Evolutionary conservation across 305 asterid species (phyloP), one percentile per base, ranked within the genome.

Genomic region (Rubia tinctorum): DNA sequence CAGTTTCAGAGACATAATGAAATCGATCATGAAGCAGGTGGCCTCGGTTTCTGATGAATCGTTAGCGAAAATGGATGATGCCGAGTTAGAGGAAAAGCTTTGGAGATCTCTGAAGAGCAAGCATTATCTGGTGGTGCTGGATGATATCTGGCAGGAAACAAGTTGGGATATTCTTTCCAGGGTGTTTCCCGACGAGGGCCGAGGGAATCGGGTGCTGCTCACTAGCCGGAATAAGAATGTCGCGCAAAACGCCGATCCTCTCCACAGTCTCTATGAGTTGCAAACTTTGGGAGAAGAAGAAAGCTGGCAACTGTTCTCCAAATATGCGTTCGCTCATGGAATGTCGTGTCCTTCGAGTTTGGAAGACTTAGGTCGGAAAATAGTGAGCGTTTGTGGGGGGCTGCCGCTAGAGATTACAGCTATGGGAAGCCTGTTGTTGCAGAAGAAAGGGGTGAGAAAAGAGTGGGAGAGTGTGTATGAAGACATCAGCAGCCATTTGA

Each of bases 351-450:
- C 85, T 4, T 10, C 7, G 13, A 68, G 43, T 0, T 70, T 83
- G 76, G 76, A 63, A 60, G 30, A 22, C 20, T 56, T 78, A 2
- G 87, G 81, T 20, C 49, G 66, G 18, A n/a, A 47, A 43, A 83
- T 83, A 14, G 25, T 67, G 68, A 11, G 20, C 25, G 69, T 34
- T 15, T 83, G 87, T 43, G 56, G 64, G 3, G 84, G 84, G 60
- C 68, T 80, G 25, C 87, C 83, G 20, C 66, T 76, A 30, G 81
- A 85, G 1, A 76, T 83, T 22, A 45, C 25, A 0, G 79, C 76
- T 8, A 23, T 58, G 3, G 86, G 82, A 20, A 73, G 84, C 18
- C 66, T 70, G 3, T 14, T 78, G 71, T 3, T 13, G 45, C 43
- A 66, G 1, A 40, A 55, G 39, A 20, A 25, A 12, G 56, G 12